Evolutionary conservation across 2,329 filamentous ascomycete species (phyloP).

Genomic region (Colletotrichum sp.): DNA sequence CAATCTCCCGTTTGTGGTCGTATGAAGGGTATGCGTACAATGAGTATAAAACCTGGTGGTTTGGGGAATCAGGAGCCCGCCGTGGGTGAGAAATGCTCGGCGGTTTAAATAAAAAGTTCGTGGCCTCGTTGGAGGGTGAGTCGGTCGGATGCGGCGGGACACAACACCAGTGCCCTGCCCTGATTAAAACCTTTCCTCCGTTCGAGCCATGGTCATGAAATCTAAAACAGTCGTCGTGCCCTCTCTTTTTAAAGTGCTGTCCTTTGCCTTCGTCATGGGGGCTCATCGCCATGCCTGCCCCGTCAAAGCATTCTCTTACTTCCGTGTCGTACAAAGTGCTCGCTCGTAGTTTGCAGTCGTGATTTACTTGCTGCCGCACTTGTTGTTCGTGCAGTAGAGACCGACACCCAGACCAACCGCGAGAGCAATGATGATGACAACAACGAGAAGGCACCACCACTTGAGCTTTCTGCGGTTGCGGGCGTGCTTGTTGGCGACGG

Average conservation of each 20-base stretch:
- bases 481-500: slow-evolving; percentile 70
- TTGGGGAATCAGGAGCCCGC: slow-evolving; percentile 15
- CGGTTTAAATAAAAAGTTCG: neutral
- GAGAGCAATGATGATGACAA: slow-evolving; percentile 59
- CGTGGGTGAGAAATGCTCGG: neutral
- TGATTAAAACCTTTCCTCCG: neutral
- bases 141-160: neutral
- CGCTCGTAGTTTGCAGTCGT: neutral
- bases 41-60: neutral
- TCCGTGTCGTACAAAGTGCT: neutral
- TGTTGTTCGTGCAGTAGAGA: slow-evolving; percentile 7
- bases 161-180: neutral
- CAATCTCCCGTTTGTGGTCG: neutral
- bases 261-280: neutral
- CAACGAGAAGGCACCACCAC: slow-evolving; percentile 78
- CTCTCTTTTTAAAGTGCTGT: slow-evolving; percentile 1
- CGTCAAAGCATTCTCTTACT: neutral
- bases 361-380: neutral
- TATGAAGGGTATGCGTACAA: slow-evolving; percentile 15
- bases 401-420: slow-evolving; percentile 59
- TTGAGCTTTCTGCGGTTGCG: slow-evolving; percentile 75
- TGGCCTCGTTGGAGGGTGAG: slow-evolving; percentile 4
- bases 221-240: slow-evolving; percentile 6
- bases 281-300: neutral
- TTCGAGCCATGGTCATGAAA: slow-evolving; percentile 16